Percentiles rank a stretch among this genome's conserved stretches.
Conservation (phyloP, 495 filamentous ascomycete genomes). For the Friedmanniomyces endolithicus region DNA sequence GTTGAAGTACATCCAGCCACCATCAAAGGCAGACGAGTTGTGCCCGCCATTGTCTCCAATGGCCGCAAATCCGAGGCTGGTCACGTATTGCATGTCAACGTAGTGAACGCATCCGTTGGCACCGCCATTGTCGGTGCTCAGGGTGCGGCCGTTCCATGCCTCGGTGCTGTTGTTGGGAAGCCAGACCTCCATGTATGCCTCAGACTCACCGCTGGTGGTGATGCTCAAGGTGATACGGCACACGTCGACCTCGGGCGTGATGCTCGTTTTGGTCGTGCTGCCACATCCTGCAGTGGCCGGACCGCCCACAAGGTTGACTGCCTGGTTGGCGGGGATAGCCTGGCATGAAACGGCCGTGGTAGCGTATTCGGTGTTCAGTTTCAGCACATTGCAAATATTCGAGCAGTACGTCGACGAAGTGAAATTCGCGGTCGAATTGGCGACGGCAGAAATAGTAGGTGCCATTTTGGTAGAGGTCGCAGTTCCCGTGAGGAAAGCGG, state of each 20-base stretch:
- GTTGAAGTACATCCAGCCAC: conserved; percentile 41
- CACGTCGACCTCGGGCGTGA: conserved; percentile 32
- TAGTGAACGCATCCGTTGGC: conserved; percentile 21
- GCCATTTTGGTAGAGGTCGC: neutral
- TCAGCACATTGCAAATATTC: neutral
- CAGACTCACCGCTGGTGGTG: conserved; percentile 39
- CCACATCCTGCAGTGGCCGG: conserved; percentile 4
- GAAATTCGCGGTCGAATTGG: neutral
- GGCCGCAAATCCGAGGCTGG: conserved; percentile 40
- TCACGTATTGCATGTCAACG: conserved; percentile 22
- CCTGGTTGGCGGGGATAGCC: neutral
- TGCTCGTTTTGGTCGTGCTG: neutral
- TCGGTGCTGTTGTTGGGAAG: conserved; percentile 31
- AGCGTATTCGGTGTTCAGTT: neutral
- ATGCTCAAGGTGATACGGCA: conserved; percentile 47
- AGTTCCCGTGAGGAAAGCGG: conserved; percentile 3
- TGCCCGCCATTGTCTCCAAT: conserved; percentile 30
- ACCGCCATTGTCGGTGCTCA: conserved; percentile 26
- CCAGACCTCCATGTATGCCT: conserved; percentile 46
- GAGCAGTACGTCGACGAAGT: neutral
- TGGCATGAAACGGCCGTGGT: neutral
- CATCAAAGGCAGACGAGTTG: conserved; percentile 7
- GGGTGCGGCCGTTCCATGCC: conserved; percentile 25
- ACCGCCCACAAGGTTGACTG: neutral
- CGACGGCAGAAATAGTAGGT: neutral